Evolutionary conservation across 2,329 filamentous ascomycete genomes (phyloP).

Genomic region (Sphaerulina populicola): DNA sequence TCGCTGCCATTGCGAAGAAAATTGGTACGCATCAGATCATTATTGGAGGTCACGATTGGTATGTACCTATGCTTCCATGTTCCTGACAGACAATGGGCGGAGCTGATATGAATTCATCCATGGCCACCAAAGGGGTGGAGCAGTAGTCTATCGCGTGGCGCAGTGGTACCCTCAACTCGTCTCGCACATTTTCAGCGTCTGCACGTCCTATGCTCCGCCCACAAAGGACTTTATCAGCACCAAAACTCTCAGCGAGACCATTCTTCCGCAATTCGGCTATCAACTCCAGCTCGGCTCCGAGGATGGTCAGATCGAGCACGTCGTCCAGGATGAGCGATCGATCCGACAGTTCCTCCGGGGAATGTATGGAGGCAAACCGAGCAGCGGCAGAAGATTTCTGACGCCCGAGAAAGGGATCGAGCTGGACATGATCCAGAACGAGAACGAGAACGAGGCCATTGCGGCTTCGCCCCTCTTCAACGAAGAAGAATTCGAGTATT

Average conservation of each 20-base stretch:
- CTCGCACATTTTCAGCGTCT: constrained; percentile 63
- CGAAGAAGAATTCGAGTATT: constrained; percentile 66
- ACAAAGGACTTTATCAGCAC: constrained; percentile 46
- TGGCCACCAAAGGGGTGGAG: constrained; percentile 55
- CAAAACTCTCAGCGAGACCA: constrained; percentile 50
- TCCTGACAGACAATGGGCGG: too few species aligned
- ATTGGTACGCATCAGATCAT: constrained; percentile 55
- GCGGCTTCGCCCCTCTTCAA: constrained; percentile 51
- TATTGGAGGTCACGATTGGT: constrained; percentile 84
- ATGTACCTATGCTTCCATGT: too few species aligned
- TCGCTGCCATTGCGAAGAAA: constrained; percentile 61
- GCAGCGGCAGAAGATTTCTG: constrained; percentile 52
- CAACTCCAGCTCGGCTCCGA: constrained; percentile 63
- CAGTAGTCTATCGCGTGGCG: constrained; percentile 64
- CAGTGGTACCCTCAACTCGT: constrained; percentile 67
- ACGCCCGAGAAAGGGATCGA: constrained; percentile 53
- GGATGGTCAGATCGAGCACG: constrained; percentile 45
- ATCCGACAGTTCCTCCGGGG: constrained; percentile 63
- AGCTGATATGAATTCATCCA: not conserved
- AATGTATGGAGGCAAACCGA: constrained; percentile 59
- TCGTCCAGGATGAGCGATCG: constrained; percentile 43
- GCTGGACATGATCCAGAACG: constrained; percentile 49
- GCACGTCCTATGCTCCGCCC: constrained; percentile 64
- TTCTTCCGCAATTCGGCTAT: constrained; percentile 66
- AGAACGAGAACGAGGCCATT: constrained; percentile 23